phyloP scores from a whole-genome alignment of 306 rosid genomes.

The Herpetospermum pedunculosum region DNA sequence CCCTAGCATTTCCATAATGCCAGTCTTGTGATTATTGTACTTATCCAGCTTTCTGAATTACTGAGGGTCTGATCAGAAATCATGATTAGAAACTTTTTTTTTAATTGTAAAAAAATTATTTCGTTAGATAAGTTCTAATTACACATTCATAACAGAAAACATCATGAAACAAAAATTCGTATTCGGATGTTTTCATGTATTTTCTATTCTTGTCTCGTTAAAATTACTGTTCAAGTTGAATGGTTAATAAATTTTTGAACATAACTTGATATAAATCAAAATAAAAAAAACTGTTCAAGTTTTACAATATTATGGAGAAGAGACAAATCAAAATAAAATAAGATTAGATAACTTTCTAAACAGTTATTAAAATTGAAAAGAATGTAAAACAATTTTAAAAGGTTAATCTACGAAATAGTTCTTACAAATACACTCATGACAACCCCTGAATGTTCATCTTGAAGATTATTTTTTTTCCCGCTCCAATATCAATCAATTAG shows the following conservation, averaged over 20 bases:
- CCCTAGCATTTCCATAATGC: not conserved
- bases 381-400: not conserved
- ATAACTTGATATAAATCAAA: not conserved
- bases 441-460: not conserved
- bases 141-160: not conserved
- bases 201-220: not conserved
- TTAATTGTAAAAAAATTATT: not conserved
- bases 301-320: not conserved
- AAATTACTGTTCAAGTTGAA: not conserved
- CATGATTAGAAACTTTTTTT: not conserved
- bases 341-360: not conserved
- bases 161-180: not conserved
- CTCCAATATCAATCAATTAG: not conserved
- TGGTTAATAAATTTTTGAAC: not conserved
- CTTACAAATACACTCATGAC: not conserved
- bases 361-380: not conserved
- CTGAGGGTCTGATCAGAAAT: not conserved
- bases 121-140: not conserved
- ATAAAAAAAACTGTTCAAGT: too few relatives aligned
- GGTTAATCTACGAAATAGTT: not conserved
- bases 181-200: not conserved
- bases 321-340: not conserved
- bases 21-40: not conserved
- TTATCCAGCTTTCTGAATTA: not conserved
- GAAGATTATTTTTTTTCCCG: not conserved